A percentile compares a stretch with the other conserved stretches of the same genome.
phyloP scores from a whole-genome alignment of 1,139 yeast genomes.

The Blastobotrys elegans region DNA sequence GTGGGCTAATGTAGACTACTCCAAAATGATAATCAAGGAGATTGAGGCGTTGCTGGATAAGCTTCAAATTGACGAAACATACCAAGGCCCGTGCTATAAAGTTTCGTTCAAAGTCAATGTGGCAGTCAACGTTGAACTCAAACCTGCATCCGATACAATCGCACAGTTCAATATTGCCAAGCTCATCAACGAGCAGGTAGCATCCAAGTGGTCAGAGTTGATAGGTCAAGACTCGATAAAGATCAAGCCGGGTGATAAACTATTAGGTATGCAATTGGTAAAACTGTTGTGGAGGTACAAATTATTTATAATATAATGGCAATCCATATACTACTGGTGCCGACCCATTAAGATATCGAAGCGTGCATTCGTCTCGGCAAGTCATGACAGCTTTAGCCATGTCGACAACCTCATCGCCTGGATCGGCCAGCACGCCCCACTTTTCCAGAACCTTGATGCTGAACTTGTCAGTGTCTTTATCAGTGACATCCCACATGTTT shows the following conservation, averaged over 20 bases:
- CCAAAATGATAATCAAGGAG: background rate
- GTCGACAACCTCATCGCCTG: conserved; percentile 22
- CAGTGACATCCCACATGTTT: conserved; percentile 95
- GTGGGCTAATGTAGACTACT: background rate
- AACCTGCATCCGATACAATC: background rate
- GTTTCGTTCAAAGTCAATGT: background rate
- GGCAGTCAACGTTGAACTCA: background rate
- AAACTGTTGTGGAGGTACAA: conserved; percentile 13
- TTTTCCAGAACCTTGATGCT: conserved; percentile 52
- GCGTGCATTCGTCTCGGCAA: conserved; percentile 60
- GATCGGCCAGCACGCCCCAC: conserved; percentile 50
- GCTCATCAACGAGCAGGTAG: conserved; percentile 5
- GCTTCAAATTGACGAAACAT: background rate
- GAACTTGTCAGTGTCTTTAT: conserved; percentile 84
- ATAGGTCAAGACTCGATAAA: background rate
- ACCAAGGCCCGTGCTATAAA: background rate
- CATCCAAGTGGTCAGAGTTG: conserved; percentile 1
- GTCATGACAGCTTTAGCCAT: conserved; percentile 49
- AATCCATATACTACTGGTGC: conserved; percentile 79
- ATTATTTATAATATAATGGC: conserved; percentile 40
- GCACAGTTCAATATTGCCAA: conserved; percentile 8
- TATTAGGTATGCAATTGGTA: conserved; percentile 2
- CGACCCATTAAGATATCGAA: conserved; percentile 69
- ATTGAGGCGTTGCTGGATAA: background rate
- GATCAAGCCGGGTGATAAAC: background rate